These are phyloP conservation scores for Lactarius sanguifluus DNA, from an alignment of 768 basidiomycete genomes.

Conservation along the genomic window DNA sequence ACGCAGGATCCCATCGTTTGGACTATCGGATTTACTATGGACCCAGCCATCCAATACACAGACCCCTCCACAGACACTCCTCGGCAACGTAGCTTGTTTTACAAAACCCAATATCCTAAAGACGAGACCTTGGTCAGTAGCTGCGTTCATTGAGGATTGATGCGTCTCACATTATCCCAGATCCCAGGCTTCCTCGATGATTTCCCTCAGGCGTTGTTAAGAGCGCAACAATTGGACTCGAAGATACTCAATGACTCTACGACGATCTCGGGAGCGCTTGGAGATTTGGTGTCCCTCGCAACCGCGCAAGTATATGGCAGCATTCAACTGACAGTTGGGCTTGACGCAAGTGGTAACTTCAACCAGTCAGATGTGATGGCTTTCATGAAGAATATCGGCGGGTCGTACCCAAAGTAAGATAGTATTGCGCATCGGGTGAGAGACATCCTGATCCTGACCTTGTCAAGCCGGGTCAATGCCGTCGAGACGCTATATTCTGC, in stretches of 20 bases:
- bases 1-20: slow-evolving; percentile 32
- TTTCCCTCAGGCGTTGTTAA: slow-evolving; percentile 43
- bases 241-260: slow-evolving; percentile 49
- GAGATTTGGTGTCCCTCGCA: slow-evolving; percentile 52
- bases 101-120: slow-evolving; percentile 39
- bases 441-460: slow-evolving; percentile 12
- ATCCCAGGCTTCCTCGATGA: slow-evolving; percentile 46
- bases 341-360: slow-evolving; percentile 46
- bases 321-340: slow-evolving; percentile 55
- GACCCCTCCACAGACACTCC: slow-evolving; percentile 40
- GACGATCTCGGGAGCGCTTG: slow-evolving; percentile 51
- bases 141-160: neutral
- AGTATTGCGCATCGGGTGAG: neutral
- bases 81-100: slow-evolving; percentile 47
- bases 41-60: slow-evolving; percentile 33
- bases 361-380: slow-evolving; percentile 53
- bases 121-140: slow-evolving; percentile 31
- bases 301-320: slow-evolving; percentile 55
- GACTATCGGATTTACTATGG: slow-evolving; percentile 34
- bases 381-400: slow-evolving; percentile 44
- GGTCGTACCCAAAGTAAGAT: slow-evolving; percentile 39
- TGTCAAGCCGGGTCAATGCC: slow-evolving; percentile 39
- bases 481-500: slow-evolving; percentile 55
- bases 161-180: slow-evolving; percentile 32
- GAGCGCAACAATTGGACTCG: slow-evolving; percentile 48